Base-by-base conservation (phyloP, 1,284 basidiomycete genomes). In the Anthracocystis walkeri region DNA sequence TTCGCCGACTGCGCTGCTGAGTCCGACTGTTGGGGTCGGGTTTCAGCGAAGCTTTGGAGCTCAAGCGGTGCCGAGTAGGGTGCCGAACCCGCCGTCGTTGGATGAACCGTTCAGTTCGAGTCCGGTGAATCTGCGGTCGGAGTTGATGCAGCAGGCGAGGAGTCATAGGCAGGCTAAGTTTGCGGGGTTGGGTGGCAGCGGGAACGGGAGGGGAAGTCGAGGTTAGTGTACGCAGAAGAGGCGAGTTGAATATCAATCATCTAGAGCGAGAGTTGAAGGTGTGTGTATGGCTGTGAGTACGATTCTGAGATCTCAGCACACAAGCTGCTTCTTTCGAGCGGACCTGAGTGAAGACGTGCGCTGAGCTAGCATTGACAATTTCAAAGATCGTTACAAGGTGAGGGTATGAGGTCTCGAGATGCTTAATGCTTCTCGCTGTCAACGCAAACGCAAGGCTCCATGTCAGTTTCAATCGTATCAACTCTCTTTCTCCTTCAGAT, bases 71-170 rank as follows among this genome's bases (percentile, higher is more conserved):
- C 33, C 50, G 21, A 52, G 18, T 2, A 10, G 42, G 7, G 27
- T 61, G n/a, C 58, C 68, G 1, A 25, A 20, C 2, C 58, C 65
- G 35, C 21, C 64, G 4, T 54, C 50, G 21, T 33, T 75, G 23
- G 72, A 75, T 23, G 72, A 66, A 44, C 72, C 72, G 3, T 70
- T 75, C 66, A 69, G 72, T 29, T 63, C 59, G 31, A 69, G 66
- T 23, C 72, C 66, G 6, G 56, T 63, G 8, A 62, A 75, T 27
- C 18, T 51, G 5, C 33, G 62, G 7, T 38, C 62, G 0, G 66
- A 75, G 44, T 57, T 75, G 3, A 49, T 58, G 20, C 60, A 62
- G 49, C 66, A 65, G 23, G 56, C 63, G 12, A 51, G 72, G 18
- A 58, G 59, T 7, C 63, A 75, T 50, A 59, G 53, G 6, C 60